Evolutionary conservation across 495 filamentous ascomycete species (phyloP).

Genomic region (Aeminium ludgeri): DNA sequence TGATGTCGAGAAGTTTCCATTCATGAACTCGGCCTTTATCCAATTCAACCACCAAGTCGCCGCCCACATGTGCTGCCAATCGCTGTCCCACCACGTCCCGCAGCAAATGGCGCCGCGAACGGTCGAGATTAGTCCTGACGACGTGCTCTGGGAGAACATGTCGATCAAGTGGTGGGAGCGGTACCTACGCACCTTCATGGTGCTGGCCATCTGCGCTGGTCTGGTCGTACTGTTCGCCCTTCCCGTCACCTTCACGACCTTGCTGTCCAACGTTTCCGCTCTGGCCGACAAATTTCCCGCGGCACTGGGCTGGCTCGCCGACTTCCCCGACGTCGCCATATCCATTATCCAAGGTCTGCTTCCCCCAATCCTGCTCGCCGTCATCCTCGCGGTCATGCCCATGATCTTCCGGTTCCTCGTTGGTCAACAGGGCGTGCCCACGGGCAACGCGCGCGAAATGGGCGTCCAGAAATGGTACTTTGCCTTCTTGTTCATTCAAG

Average conservation of each 20-base stretch:
- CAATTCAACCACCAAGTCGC: conserved; percentile 98
- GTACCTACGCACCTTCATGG: conserved; percentile 54
- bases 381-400: conserved; percentile 69
- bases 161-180: conserved; percentile 89
- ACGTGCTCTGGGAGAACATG: conserved; percentile 98
- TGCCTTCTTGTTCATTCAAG: conserved; percentile 82
- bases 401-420: conserved; percentile 60
- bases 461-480: conserved; percentile 88
- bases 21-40: conserved; percentile 96
- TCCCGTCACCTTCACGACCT: conserved; percentile 74
- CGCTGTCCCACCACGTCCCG: conserved; percentile 78
- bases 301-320: conserved; percentile 54
- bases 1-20: conserved; percentile 68
- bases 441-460: conserved; percentile 62
- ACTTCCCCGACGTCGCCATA: conserved; percentile 44
- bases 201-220: conserved; percentile 44
- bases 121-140: conserved; percentile 82
- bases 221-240: conserved; percentile 85
- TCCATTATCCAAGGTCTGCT: conserved; percentile 73
- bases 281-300: conserved; percentile 47
- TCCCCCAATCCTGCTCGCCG: conserved; percentile 58
- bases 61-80: conserved; percentile 94
- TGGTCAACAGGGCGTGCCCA: conserved; percentile 60
- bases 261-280: conserved; percentile 56
- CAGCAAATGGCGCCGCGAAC: conserved; percentile 87